Conservation (phyloP, 129 eudicot genomes). For the Artemisia tridentata region DNA sequence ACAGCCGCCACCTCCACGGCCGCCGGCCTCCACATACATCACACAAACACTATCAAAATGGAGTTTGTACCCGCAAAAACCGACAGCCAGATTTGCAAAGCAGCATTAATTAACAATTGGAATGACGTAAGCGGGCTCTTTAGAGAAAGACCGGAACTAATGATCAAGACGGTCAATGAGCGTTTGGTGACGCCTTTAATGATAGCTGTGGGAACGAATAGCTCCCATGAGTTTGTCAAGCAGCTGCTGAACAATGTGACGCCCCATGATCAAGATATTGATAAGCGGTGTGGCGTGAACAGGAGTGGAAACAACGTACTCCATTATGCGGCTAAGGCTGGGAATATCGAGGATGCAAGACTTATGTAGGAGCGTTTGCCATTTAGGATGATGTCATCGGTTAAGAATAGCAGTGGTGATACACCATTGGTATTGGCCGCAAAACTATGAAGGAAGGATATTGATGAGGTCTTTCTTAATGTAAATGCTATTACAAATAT, state of each 20-base stretch:
- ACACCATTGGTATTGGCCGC: too few species aligned
- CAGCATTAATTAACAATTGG: background rate
- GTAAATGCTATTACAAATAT: too few species aligned
- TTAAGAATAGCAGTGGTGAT: too few species aligned
- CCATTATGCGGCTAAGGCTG: slow-evolving; percentile 1
- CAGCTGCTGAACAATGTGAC: background rate
- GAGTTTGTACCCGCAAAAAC: background rate
- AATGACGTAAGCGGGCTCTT: background rate
- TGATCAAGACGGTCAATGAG: background rate
- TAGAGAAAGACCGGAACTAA: background rate
- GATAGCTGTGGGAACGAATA: slow-evolving; percentile 13
- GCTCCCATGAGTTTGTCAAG: background rate
- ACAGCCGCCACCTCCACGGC: too few species aligned
- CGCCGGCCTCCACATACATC: too few species aligned
- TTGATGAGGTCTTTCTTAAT: too few species aligned
- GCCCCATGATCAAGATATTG: too few species aligned
- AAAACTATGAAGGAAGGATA: too few species aligned
- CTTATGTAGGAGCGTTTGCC: too few species aligned
- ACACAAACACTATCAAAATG: too few species aligned
- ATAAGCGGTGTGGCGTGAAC: background rate
- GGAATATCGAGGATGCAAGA: background rate
- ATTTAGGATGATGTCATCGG: too few species aligned
- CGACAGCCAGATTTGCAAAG: slow-evolving; percentile 1
- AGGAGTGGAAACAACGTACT: background rate
- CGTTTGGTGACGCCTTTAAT: slow-evolving; percentile 3